A percentile compares a stretch with the other conserved stretches of the same genome.
phyloP scores from a whole-genome alignment of 495 filamentous ascomycete genomes.

The Viridothelium virens region DNA sequence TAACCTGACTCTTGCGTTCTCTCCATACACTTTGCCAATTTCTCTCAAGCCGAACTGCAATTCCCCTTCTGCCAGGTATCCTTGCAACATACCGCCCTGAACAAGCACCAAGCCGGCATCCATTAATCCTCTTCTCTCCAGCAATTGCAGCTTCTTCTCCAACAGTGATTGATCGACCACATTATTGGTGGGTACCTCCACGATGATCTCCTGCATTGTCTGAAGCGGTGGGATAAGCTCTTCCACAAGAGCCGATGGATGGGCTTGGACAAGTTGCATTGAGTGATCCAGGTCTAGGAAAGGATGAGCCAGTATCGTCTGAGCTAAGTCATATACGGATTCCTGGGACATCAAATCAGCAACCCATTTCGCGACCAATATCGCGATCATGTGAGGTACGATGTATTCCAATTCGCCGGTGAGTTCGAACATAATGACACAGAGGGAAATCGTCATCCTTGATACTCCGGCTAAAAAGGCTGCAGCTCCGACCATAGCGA shows the following conservation, averaged over 20 bases:
- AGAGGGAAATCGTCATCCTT: constrained; percentile 52
- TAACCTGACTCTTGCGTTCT: constrained; percentile 37
- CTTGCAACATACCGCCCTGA: constrained; percentile 43
- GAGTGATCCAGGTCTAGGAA: constrained; percentile 49
- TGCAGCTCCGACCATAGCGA: constrained; percentile 54
- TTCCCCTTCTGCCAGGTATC: constrained; percentile 49
- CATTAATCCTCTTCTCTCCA: constrained; percentile 45
- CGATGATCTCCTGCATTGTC: constrained; percentile 50
- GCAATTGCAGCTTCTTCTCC: constrained; percentile 39
- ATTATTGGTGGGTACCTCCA: constrained; percentile 40
- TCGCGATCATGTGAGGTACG: constrained; percentile 51
- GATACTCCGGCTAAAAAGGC: constrained; percentile 52
- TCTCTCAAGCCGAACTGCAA: constrained; percentile 45
- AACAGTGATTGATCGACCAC: constrained; percentile 40
- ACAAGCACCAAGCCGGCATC: constrained; percentile 51
- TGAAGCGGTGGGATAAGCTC: constrained; percentile 45
- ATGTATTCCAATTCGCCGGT: constrained; percentile 41
- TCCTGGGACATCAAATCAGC: constrained; percentile 47
- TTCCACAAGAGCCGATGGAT: constrained; percentile 36
- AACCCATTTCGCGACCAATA: constrained; percentile 52
- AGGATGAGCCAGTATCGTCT: constrained; percentile 49
- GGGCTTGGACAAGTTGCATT: constrained; percentile 34
- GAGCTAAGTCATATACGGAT: constrained; percentile 50
- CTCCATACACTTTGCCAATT: constrained; percentile 31
- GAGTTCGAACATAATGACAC: constrained; percentile 53